These are phyloP conservation scores for Amylocarpus encephaloides DNA, from an alignment of 2,329 filamentous ascomycete species.

Conservation along the genomic window DNA sequence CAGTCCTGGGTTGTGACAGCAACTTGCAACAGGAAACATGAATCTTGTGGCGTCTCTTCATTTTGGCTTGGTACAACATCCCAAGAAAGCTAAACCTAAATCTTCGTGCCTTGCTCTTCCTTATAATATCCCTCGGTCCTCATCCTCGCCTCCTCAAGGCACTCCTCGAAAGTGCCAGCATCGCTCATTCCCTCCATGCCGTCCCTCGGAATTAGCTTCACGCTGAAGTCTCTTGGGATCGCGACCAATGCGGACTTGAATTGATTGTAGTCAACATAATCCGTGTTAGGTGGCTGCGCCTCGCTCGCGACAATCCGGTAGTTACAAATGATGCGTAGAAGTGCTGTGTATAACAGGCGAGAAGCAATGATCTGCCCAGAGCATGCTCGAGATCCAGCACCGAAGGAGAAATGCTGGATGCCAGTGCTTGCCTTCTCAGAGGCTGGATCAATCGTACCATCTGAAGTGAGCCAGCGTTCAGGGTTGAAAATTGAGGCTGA, in stretches of 20 bases:
- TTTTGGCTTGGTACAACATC: too few relatives aligned
- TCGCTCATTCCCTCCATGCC: constrained; percentile 13
- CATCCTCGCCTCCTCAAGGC: constrained; percentile 20
- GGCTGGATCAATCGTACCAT: constrained; percentile 29
- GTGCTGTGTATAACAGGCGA: constrained; percentile 43
- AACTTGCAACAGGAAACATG: too few relatives aligned
- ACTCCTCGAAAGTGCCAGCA: constrained; percentile 5
- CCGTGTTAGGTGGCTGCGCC: constrained; percentile 48
- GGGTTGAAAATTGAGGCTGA: constrained; percentile 42
- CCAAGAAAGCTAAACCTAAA: constrained; percentile 3
- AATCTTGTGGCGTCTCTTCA: too few relatives aligned
- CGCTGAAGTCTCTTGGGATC: constrained; percentile 52
- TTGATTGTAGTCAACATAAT: constrained; percentile 57
- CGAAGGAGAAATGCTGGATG: constrained; percentile 43
- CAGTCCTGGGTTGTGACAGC: too few relatives aligned
- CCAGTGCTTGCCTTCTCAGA: constrained; percentile 29
- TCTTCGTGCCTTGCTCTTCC: constrained; percentile 14
- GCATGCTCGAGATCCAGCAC: constrained; percentile 45
- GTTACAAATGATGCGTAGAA: constrained; percentile 42
- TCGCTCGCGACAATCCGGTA: constrained; percentile 45
- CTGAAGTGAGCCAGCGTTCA: constrained; percentile 39
- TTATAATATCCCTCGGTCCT: constrained; percentile 24
- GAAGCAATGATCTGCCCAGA: constrained; percentile 45
- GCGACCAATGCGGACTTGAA: constrained; percentile 54
- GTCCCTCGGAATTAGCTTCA: constrained; percentile 48